Base-by-base conservation (phyloP, 208 protist species). In the Crithidia sp. region DNA sequence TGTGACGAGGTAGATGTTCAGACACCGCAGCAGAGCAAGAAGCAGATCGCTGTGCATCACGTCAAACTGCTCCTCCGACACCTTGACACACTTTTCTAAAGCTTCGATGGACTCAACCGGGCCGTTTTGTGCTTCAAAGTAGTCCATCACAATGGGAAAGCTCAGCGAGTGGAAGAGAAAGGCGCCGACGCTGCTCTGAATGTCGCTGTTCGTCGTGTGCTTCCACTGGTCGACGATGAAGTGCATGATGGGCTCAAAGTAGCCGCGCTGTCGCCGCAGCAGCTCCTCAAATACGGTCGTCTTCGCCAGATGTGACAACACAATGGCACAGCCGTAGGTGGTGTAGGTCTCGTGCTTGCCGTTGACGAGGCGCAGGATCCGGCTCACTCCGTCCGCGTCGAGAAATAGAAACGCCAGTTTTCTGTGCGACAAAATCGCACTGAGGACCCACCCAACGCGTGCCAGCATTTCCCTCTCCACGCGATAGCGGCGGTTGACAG, bases 91-190 rank as follows among this genome's bases (percentile, higher is more conserved):
- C 37, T 74, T 63, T 41, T 91, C 80, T 19, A 95, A 69, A 28
- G 74, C 79, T 45, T 82, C 76, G 53, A 95, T 54, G 28, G 83
- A 81, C 36, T 77, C 69, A n/a, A 79, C 66, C n/a, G 83, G 77
- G 4, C 90, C 89, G 47, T 87, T 79, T 37, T 81, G 62, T 4
- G 71, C 28, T 57, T 95, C 90, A 76, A 95, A 96, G 60, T 86
- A 87, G 45, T 74, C 70, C 17, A 95, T 65, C 17, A 91, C 87
- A 59, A 82, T 91, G 13, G 92, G 90, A 67, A 96, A 95, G 74
- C 87, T 94, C 17, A 96, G 60, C 17, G 85, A 82, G 75, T 89
- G 82, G 59, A 90, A 89, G 39, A 96, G 79, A 79, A 96, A 95
- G 2, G 78, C 81, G 36, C 84, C 87, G 4, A 90, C 92, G 70